Base-by-base conservation (phyloP, 805 yeast genomes). In the Saccharomycopsis lassenensis region DNA sequence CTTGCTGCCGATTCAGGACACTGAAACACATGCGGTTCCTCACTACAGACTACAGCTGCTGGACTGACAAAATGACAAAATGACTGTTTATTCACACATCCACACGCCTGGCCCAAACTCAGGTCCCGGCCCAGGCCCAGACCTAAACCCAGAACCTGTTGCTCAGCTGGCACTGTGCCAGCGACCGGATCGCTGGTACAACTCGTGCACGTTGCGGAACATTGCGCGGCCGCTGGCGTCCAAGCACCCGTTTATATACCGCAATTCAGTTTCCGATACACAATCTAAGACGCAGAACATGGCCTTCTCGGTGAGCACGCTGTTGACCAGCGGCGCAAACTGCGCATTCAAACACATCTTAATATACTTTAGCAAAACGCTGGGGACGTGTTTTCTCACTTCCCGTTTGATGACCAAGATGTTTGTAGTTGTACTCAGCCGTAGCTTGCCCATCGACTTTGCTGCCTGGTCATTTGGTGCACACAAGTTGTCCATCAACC, bases 141-240 rank as follows among this genome's bases (percentile, higher is more conserved):
- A n/a, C n/a, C n/a, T n/a, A n/a, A n/a, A n/a, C n/a, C n/a, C n/a
- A n/a, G n/a, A n/a, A n/a, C n/a, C n/a, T n/a, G n/a, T n/a, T n/a
- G n/a, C n/a, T n/a, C n/a, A n/a, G n/a, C n/a, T n/a, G n/a, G n/a
- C n/a, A n/a, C n/a, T n/a, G n/a, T n/a, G n/a, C 95, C 95, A 87
- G 55, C 80, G 82, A 33, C 94, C 95, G 42, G 65, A 67, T 50
- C 68, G 75, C 52, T 71, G 73, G 59, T 84, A 89, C 44, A 79
- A 83, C 5, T 71, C 71, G 48, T 81, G 84, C 27, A 87, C 50
- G 0, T 71, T 61, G 49, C 68, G 75, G 62, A 76, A 79, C 47
- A 77, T 73, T 1, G 74, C 64, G 47, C 83, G 70, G 3, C 91
- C 80, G 26, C 81, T 70, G 16, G 59, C 52, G 47, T 89, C 95